Evolutionary conservation across 352 stramenopile genomes (phyloP), one percentile per base, ranked within the genome.

Genomic region (Blastocystis sp.): DNA sequence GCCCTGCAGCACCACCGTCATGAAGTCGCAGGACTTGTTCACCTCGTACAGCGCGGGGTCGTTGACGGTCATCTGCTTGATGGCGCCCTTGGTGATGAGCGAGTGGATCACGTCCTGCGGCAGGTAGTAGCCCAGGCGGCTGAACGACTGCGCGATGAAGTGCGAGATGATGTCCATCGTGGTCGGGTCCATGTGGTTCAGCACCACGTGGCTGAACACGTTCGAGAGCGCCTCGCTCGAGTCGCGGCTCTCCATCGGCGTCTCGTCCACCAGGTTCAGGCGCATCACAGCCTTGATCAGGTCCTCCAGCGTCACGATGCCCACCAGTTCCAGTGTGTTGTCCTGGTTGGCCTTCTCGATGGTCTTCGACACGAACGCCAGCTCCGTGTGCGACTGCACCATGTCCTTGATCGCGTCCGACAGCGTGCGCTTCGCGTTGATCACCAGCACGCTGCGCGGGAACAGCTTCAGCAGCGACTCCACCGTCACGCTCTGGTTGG

Each of bases 211-310:
- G 53, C 45, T 53, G 53, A 79, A 79, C 69, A 79, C 52, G 53
- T 62, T 79, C 69, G 34, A 10, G 7, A 79, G 28, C 7, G 41
- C 34, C 19, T 52, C 23, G 11, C 14, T n/a, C 14, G 43, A 10
- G 21, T 79, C 45, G 2, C 43, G 21, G 9, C 41, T n/a, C 38
- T 79, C 69, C 9, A 79, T 79, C 21, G 69, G 45, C 5, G 93
- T 97, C 89, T 98, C 96, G 88, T 98, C 95, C 2, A 94, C 92
- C 88, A 99, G 97, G 89, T 98, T 95, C 89, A 96, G 94, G 40
- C 94, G 93, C 52, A 99, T 90, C 88, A 99, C 98, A 82, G 98
- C 94, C 89, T 98, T 95, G 62, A 99, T 95, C 69, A 98, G 97
- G 90, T 99, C 96, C 90, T 99, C 95, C 41, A 99, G 90, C 2